Evolutionary conservation across 164 flowering plant species (phyloP).

Genomic region (Kingdonia uniflora): DNA sequence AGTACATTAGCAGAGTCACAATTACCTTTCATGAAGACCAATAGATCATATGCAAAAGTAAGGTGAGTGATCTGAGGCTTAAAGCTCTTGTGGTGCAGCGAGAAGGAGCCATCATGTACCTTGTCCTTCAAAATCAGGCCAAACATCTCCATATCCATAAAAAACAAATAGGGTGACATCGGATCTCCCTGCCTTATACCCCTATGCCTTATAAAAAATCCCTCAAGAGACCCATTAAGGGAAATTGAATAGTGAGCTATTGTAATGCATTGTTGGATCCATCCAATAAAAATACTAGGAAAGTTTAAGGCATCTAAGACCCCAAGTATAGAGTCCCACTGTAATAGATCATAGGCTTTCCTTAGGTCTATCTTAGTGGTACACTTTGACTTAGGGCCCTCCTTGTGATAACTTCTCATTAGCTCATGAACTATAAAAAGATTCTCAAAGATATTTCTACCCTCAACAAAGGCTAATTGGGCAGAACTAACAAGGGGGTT

Average conservation of each 20-base stretch:
- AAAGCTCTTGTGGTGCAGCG: no score
- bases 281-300: neutral
- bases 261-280: neutral
- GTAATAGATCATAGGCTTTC: no score
- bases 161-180: neutral
- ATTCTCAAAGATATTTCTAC: neutral
- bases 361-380: neutral
- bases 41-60: no score
- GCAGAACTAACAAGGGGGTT: neutral
- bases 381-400: neutral
- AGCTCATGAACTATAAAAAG: neutral
- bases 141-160: neutral
- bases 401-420: neutral
- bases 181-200: conserved; percentile 2
- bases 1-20: no score
- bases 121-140: no score
- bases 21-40: no score
- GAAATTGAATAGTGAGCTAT: neutral
- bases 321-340: no score
- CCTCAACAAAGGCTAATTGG: neutral
- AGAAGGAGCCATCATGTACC: no score
- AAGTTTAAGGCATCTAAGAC: neutral
- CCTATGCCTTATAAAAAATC: neutral
- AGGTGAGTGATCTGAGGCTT: no score
- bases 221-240: neutral